Conservation (phyloP, 345 rosid species). For the Erucastrum elatum region DNA sequence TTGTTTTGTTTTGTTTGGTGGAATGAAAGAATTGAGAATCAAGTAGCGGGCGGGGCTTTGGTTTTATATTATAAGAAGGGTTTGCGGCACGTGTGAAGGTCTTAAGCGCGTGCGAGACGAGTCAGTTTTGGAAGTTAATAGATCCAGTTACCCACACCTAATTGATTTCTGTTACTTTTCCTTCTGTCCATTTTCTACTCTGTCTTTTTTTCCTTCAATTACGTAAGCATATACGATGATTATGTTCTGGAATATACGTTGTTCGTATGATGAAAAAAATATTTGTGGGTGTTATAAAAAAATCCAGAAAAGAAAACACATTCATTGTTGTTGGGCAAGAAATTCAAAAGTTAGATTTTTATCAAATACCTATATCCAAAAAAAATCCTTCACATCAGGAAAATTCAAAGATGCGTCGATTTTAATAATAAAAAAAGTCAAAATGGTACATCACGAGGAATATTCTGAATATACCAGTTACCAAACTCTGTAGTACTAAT, state of each 20-base stretch:
- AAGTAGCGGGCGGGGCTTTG: not conserved
- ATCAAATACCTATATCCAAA: not conserved
- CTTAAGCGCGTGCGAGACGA: conserved; percentile 33
- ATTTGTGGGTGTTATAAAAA: not conserved
- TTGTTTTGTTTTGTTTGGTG: not conserved
- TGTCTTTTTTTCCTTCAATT: not conserved
- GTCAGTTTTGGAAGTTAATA: conserved; percentile 37
- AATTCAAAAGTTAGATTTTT: not conserved
- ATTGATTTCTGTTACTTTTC: conserved; percentile 7
- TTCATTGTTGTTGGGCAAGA: not conserved
- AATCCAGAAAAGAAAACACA: not conserved
- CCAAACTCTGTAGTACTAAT: not conserved
- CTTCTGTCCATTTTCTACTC: not conserved
- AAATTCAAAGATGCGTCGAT: conserved; percentile 23
- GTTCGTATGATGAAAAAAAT: not conserved
- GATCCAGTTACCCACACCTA: not conserved
- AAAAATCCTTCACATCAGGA: not conserved
- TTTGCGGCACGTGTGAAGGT: conserved; percentile 24
- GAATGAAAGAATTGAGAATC: not conserved
- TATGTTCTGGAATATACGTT: not conserved
- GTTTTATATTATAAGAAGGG: conserved; percentile 18
- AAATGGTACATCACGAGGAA: conserved; percentile 26
- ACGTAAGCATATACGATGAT: conserved; percentile 25
- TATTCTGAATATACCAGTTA: conserved; percentile 31
- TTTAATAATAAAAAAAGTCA: conserved; percentile 34